phyloP scores from a whole-genome alignment of 2,329 filamentous ascomycete species.

The Zalaria obscura region DNA sequence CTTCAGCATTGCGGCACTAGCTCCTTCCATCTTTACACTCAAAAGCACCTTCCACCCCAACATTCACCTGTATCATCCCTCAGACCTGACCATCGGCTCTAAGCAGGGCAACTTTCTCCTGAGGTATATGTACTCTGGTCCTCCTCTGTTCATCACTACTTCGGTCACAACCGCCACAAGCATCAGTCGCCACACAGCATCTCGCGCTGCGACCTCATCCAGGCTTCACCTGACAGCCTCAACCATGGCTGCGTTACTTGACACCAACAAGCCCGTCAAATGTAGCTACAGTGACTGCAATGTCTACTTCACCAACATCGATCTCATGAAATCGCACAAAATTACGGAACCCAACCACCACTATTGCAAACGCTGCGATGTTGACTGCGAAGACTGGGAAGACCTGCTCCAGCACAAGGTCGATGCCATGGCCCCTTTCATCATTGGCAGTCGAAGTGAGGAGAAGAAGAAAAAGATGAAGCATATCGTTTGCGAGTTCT shows the following conservation, averaged over 20 bases:
- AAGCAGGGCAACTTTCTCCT: no score
- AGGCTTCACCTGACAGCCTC: not conserved
- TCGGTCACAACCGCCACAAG: no score
- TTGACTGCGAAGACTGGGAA: conserved; percentile 19
- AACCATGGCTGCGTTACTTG: conserved; percentile 12
- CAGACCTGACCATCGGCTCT: no score
- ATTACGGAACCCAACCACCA: conserved; percentile 25
- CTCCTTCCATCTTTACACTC: not conserved
- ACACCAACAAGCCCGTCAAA: conserved; percentile 12
- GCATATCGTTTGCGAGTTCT: conserved; percentile 42
- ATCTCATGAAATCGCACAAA: conserved; percentile 39
- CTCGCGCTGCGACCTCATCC: no score
- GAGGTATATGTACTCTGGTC: no score
- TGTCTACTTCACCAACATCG: conserved; percentile 27
- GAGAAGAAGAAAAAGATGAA: conserved; percentile 12
- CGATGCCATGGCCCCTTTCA: conserved; percentile 15
- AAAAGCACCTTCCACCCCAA: not conserved
- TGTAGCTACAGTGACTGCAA: conserved; percentile 34
- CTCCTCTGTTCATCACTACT: no score
- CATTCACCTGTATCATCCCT: not conserved
- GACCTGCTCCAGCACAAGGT: conserved; percentile 18
- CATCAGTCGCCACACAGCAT: no score
- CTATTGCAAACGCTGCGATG: conserved; percentile 31
- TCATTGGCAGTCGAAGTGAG: conserved; percentile 7
- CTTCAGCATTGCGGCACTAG: not conserved